Evolutionary conservation across 106 monocot species (phyloP), one percentile per base, ranked within the genome.

Genomic region (Dendrobium chrysotoxum): DNA sequence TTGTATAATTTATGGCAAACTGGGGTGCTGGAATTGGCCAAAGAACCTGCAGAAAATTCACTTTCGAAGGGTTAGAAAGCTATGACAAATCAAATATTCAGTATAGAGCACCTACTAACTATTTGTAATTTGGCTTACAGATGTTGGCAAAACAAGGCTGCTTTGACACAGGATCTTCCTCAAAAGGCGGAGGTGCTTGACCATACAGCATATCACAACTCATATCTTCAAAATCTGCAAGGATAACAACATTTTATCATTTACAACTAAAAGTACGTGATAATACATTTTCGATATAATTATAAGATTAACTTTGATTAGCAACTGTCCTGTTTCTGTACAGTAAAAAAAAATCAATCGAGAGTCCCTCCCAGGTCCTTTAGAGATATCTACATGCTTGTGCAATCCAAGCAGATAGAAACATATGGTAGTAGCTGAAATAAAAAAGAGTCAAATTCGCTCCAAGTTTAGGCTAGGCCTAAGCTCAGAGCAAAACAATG

Each of bases 161-260:
- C 13, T 89, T 92, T 21, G 92, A 86, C 18, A 84, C 94, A 31
- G 97, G 94, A 79, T 98, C 97, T 76, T 98, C 92, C 79, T 94
- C 94, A 64, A 98, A 88, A 45, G 91, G 86, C 38, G 97, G 94
- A 7, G 97, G 97, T 0, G 84, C 75, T 83, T 98, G 97, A 5
- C 97, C 97, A 82, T 94, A 98, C 50, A 98, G 80, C 97, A 98
- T 98, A 17, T 98, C 97, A 84, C 97, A 98, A 77, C 97, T 98
- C 97, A 98, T 98, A 78, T 98, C 97, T 88, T 98, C 97, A 83
- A 98, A 98, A 92, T 98, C 96, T 96, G 85, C 80, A 81, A 45
- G n/a, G 40, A 46, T 45, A 58, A 28, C 28, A 55, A 9, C 31
- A 35, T 23, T 64, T 23, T 10, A 1, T 64, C 23, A 23, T 12